Percentiles rank a stretch among this genome's conserved stretches.
Conservation (phyloP, 441 rosid genomes). For the Brassica hybrid region DNA sequence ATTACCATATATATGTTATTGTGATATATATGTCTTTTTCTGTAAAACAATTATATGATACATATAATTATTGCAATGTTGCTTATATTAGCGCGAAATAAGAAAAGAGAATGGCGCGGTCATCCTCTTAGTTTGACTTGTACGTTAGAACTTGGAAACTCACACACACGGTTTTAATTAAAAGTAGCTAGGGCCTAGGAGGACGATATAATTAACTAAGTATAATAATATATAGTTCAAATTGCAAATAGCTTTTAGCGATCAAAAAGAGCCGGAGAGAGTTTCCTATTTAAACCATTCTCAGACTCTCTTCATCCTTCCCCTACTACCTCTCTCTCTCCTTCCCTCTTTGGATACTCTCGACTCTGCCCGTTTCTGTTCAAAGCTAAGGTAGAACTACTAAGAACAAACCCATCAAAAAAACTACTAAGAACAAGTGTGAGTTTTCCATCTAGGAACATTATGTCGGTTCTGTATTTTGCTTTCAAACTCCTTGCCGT, state of each 20-base stretch:
- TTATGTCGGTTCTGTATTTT: slow-evolving; percentile 17
- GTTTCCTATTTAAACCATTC: slow-evolving; percentile 56
- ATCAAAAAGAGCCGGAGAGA: slow-evolving; percentile 27
- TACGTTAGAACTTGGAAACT: slow-evolving; percentile 34
- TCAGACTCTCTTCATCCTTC: slow-evolving; percentile 44
- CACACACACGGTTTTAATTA: too few relatives aligned
- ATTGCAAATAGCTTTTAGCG: slow-evolving; percentile 39
- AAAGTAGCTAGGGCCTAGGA: too few relatives aligned
- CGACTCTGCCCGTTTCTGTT: slow-evolving; percentile 15
- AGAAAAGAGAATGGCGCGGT: slow-evolving; percentile 29
- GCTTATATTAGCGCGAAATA: not conserved
- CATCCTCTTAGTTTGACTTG: slow-evolving; percentile 39
- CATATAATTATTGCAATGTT: not conserved
- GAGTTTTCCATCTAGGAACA: not conserved
- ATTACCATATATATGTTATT: not conserved
- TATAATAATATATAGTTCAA: not conserved
- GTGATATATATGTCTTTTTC: not conserved
- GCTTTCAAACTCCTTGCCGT: slow-evolving; percentile 32
- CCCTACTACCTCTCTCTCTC: slow-evolving; percentile 42
- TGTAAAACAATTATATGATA: slow-evolving; percentile 24
- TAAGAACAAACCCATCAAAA: too few relatives aligned
- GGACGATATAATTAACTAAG: too few relatives aligned
- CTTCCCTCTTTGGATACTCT: not conserved
- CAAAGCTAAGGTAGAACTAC: slow-evolving; percentile 37
- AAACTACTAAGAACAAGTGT: not conserved